Conservation (phyloP, 2,329 filamentous ascomycete species). For the Diaporthe destruens region DNA sequence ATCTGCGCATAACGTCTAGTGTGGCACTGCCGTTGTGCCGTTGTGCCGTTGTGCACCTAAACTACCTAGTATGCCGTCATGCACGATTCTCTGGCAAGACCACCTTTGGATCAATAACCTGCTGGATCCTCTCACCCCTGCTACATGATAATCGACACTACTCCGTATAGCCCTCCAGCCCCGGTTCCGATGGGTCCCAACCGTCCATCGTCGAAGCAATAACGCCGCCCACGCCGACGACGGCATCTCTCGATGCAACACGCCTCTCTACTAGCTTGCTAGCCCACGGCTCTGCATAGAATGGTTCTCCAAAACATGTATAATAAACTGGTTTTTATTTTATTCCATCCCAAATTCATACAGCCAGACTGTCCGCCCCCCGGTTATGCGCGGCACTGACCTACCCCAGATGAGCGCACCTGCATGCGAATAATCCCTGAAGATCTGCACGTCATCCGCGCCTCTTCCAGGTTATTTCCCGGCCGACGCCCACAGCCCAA, state of each 20-base stretch:
- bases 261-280: too few species aligned
- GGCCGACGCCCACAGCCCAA: neutral
- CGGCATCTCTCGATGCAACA: neutral
- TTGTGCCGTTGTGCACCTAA: neutral
- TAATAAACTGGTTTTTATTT: neutral
- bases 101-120: neutral
- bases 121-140: neutral
- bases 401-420: slow-evolving; percentile 22
- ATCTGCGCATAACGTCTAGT: neutral
- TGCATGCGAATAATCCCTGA: slow-evolving; percentile 33
- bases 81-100: neutral
- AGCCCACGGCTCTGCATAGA: neutral
- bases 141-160: neutral
- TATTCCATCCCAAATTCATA: neutral
- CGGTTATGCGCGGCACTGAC: neutral
- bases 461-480: slow-evolving; percentile 38
- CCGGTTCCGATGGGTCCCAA: neutral
- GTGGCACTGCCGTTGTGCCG: too few species aligned
- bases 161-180: neutral
- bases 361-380: neutral
- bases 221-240: neutral
- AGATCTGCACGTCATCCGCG: slow-evolving; percentile 34
- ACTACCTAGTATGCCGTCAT: neutral
- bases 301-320: slow-evolving; percentile 10
- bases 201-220: neutral